phyloP scores from a whole-genome alignment of 2,329 filamentous ascomycete genomes.

The Curvularia sp. region DNA sequence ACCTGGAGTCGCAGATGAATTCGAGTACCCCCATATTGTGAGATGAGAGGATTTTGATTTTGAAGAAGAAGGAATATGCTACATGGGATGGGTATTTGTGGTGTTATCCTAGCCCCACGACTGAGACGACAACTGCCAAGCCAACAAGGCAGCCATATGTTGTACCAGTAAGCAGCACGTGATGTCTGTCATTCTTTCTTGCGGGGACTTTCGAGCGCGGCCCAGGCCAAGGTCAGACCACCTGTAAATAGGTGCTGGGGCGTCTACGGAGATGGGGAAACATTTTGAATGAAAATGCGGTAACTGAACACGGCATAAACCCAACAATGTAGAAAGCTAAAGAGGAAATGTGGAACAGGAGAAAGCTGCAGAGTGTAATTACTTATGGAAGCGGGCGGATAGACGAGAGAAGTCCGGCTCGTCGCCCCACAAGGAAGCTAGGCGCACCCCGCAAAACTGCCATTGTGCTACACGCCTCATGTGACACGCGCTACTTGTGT shows the following conservation, averaged over 20 bases:
- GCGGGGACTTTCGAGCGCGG: neutral
- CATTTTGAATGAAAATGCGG: neutral
- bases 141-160: constrained; percentile 3
- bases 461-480: constrained; percentile 1
- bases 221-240: neutral
- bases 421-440: constrained; percentile 17
- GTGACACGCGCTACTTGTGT: constrained; percentile 4
- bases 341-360: neutral
- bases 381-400: neutral
- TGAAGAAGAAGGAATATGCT: neutral
- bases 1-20: constrained; percentile 41
- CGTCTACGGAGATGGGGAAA: neutral
- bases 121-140: neutral
- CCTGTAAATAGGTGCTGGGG: neutral
- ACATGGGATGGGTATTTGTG: neutral
- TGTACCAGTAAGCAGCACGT: neutral
- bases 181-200: neutral
- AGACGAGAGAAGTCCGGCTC: constrained; percentile 5
- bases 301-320: neutral
- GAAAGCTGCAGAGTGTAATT: neutral
- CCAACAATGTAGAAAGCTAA: neutral
- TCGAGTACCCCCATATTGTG: constrained; percentile 31
- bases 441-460: constrained; percentile 10
- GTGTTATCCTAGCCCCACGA: neutral
- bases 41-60: no score